phyloP scores from a whole-genome alignment of 1,139 yeast species.

The Meyerozyma elateridarum region DNA sequence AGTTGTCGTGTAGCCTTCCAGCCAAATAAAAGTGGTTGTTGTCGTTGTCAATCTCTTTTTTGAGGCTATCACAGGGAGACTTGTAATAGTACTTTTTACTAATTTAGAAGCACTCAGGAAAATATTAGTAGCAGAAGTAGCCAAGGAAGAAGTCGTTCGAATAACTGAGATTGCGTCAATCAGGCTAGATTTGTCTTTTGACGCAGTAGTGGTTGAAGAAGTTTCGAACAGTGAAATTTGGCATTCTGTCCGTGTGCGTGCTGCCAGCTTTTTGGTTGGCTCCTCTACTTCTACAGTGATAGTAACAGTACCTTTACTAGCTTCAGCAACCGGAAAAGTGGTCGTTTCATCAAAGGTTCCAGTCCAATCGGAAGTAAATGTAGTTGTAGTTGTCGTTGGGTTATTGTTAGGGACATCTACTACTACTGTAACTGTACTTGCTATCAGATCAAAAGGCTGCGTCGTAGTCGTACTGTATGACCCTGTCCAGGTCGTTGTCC shows the following conservation, averaged over 20 bases:
- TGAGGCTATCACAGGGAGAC: too few relatives aligned
- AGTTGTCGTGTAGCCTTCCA: slow-evolving; percentile 5
- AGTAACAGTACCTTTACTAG: background rate
- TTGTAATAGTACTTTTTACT: too few relatives aligned
- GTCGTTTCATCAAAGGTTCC: slow-evolving; percentile 5
- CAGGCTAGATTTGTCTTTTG: too few relatives aligned
- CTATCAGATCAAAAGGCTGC: slow-evolving; percentile 4
- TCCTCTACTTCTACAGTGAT: slow-evolving; percentile 1
- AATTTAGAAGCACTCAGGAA: too few relatives aligned
- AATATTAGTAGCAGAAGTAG: too few relatives aligned
- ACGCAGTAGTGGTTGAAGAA: too few relatives aligned
- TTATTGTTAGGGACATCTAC: slow-evolving; percentile 6
- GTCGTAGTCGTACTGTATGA: slow-evolving; percentile 1
- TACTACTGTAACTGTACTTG: slow-evolving; percentile 11
- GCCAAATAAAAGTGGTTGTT: slow-evolving; percentile 6
- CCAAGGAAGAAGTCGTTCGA: too few relatives aligned
- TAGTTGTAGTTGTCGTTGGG: slow-evolving; percentile 7
- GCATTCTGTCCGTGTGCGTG: too few relatives aligned
- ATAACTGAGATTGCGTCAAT: too few relatives aligned
- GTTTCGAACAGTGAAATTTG: too few relatives aligned
- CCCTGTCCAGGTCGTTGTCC: slow-evolving; percentile 7
- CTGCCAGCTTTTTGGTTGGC: background rate
- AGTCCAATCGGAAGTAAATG: slow-evolving; percentile 6
- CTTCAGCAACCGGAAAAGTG: slow-evolving; percentile 6
- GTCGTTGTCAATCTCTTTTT: slow-evolving; percentile 5